phyloP scores from a whole-genome alignment of 2,329 filamentous ascomycete species.

The Xylariaceae sp. region DNA sequence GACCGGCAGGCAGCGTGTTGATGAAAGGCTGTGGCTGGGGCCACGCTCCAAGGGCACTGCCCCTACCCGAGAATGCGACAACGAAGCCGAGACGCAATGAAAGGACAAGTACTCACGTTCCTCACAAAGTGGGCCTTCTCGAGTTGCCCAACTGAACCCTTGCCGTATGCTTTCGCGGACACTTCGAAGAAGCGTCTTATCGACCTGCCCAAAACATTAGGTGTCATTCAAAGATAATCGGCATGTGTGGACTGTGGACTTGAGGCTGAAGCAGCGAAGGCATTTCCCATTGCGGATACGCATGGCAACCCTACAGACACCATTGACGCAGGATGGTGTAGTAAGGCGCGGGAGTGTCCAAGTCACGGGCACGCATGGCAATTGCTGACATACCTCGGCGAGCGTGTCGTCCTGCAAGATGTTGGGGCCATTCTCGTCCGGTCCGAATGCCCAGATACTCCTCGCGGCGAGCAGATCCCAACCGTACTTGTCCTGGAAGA shows the following conservation, averaged over 20 bases:
- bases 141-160: constrained; percentile 92
- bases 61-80: background rate
- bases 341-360: constrained; percentile 7
- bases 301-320: constrained; percentile 19
- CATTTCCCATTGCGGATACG: constrained; percentile 15
- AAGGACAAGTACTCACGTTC: constrained; percentile 63
- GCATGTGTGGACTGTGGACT: constrained; percentile 14
- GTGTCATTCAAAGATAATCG: constrained; percentile 13
- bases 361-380: constrained; percentile 1
- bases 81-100: constrained; percentile 10
- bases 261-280: constrained; percentile 16
- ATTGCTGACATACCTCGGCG: constrained; percentile 56
- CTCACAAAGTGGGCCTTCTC: constrained; percentile 95
- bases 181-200: constrained; percentile 80
- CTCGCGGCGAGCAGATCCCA: constrained; percentile 92
- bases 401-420: constrained; percentile 95
- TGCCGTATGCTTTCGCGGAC: constrained; percentile 91
- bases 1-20: too few species aligned
- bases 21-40: background rate
- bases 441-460: constrained; percentile 98
- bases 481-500: constrained; percentile 94
- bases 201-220: constrained; percentile 51
- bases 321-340: constrained; percentile 4
- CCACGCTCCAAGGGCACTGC: background rate
- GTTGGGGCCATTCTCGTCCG: constrained; percentile 89